These are phyloP conservation scores for Candida methanosorbosa DNA, from an alignment of 805 yeast species.

Conservation along the genomic window DNA sequence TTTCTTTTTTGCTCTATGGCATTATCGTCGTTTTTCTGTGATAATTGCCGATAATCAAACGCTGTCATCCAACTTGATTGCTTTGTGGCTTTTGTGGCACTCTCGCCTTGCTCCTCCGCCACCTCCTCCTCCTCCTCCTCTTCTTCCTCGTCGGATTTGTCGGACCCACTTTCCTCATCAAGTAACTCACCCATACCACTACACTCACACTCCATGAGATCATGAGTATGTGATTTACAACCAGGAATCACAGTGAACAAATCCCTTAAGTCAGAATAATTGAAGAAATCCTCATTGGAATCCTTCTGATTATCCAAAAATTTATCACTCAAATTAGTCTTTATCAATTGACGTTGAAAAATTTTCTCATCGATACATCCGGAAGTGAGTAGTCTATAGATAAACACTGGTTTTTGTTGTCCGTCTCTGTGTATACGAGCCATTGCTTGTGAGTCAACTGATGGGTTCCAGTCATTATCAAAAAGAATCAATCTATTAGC, in stretches of 20 bases:
- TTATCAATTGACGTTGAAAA: conserved; percentile 83
- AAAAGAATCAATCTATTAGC: conserved; percentile 79
- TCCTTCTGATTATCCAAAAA: conserved; percentile 39
- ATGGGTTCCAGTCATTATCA: conserved; percentile 97
- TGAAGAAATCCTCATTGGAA: conserved; percentile 59
- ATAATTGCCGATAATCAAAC: conserved; percentile 28
- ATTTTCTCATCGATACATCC: conserved; percentile 97
- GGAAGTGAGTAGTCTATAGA: conserved; percentile 81
- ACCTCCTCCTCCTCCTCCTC: conserved; percentile 2
- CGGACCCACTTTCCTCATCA: conserved; percentile 6
- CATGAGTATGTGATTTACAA: conserved; percentile 67
- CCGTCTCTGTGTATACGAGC: conserved; percentile 95
- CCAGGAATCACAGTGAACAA: conserved; percentile 51
- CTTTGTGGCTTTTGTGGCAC: neutral
- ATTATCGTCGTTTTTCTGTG: conserved; percentile 14
- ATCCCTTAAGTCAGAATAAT: conserved; percentile 59
- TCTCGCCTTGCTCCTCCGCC: neutral
- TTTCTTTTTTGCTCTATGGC: conserved; percentile 26
- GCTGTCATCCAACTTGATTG: conserved; percentile 48
- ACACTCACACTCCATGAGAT: conserved; percentile 58
- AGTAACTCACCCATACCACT: conserved; percentile 40
- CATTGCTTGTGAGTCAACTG: conserved; percentile 89
- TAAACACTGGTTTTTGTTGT: conserved; percentile 65
- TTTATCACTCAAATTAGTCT: conserved; percentile 67
- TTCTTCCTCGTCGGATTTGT: conserved; percentile 7